Evolutionary conservation across 2,329 filamentous ascomycete genomes (phyloP), one percentile per base, ranked within the genome.

Genomic region (Aspergillus sp.): DNA sequence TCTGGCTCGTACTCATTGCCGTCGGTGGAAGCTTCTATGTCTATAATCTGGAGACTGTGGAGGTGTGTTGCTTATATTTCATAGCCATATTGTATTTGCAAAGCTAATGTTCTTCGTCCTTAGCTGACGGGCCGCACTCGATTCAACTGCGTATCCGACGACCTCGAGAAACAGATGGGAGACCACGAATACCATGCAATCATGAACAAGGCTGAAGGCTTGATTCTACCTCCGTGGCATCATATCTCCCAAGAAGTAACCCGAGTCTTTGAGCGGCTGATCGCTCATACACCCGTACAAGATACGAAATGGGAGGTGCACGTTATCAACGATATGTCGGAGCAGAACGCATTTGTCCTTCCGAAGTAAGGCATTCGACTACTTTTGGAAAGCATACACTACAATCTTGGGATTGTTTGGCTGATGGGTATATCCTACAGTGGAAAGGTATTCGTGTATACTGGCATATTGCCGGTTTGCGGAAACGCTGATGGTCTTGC

Each of bases 401-500:
- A 7, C 32, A 13, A 25, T 23, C 4, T 8, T 15, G n/a, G 27
- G 52, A 8, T 32, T n/a, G 11, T 11, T 51, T 32, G 59, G 41
- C 58, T 65, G 6, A 64, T 27, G 42, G 17, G 53, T 30, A 10
- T 23, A 57, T 11, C 23, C 10, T 54, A 50, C 56, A 80, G 81
- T 3, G 85, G 85, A 5, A 88, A 88, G 65, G 85, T 88, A 1
- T 88, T 88, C 64, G 85, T 88, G 1, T 87, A 86, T 66, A 83
- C 84, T 2, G 86, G 86, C 2, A 86, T 88, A 8, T 67, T 88
- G 13, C 82, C 83, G 3, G 73, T 87, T 23, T 86, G 84, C 62
- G 61, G 75, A 48, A 79, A 81, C 44, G 84, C 88, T 38, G 81
- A 86, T 65, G 84, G 84, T 0, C 73, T 88, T 15, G 86, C 86